phyloP scores from a whole-genome alignment of 352 stramenopile species.

The Globisporangium abappressorium region DNA sequence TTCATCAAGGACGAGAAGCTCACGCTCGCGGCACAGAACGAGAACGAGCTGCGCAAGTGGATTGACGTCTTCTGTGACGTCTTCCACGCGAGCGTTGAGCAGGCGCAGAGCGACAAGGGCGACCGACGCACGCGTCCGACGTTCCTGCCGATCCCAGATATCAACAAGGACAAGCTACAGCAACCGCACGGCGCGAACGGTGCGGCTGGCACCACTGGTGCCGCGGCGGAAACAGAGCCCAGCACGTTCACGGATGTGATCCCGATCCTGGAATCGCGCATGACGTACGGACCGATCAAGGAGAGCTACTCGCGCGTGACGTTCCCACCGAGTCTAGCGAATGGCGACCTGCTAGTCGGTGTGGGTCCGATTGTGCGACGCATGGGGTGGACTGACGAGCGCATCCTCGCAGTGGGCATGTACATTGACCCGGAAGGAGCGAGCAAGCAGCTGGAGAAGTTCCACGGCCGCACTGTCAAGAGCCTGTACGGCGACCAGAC shows the following conservation, averaged over 20 bases:
- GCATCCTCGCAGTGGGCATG: slow-evolving; percentile 71
- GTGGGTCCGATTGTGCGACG: slow-evolving; percentile 73
- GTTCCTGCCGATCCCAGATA: slow-evolving; percentile 67
- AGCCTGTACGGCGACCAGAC: slow-evolving; percentile 68
- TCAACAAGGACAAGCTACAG: slow-evolving; percentile 21
- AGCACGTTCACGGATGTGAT: slow-evolving; percentile 46
- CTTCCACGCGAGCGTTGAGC: slow-evolving; percentile 74
- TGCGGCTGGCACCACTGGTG: slow-evolving; percentile 16
- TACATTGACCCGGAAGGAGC: slow-evolving; percentile 75
- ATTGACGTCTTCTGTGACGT: slow-evolving; percentile 77
- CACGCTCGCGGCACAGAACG: slow-evolving; percentile 67
- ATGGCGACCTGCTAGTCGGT: slow-evolving; percentile 69
- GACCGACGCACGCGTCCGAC: slow-evolving; percentile 59
- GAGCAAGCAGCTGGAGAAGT: slow-evolving; percentile 47
- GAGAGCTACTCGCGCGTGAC: slow-evolving; percentile 76
- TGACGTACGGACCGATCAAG: slow-evolving; percentile 68
- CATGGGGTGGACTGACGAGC: slow-evolving; percentile 82
- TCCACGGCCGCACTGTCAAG: slow-evolving; percentile 51
- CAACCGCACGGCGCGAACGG: slow-evolving; percentile 10
- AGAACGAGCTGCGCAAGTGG: slow-evolving; percentile 68
- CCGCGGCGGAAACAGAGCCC: slow-evolving; percentile 23
- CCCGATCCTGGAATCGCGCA: slow-evolving; percentile 54
- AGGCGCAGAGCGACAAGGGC: slow-evolving; percentile 48
- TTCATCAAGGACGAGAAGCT: slow-evolving; percentile 83
- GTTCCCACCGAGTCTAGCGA: slow-evolving; percentile 72